Base-by-base conservation (phyloP, 257 asterid genomes). In the Nicotiana attenuata region DNA sequence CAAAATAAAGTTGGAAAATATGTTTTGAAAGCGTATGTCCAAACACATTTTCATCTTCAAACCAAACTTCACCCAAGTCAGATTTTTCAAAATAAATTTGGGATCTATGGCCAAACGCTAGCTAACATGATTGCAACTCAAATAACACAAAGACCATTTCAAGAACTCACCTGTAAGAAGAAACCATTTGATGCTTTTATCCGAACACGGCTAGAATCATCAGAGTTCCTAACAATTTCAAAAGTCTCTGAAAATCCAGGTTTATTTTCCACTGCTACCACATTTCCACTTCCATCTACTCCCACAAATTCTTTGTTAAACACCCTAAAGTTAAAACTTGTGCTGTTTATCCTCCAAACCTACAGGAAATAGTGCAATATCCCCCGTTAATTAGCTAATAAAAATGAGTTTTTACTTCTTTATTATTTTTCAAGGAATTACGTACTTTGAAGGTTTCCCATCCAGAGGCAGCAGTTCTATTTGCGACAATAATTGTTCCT, bases 401-500 rank as follows among this genome's bases (percentile, higher is more conserved):
- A 50, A 10, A 22, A 47, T 5, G 8, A 50, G 2, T 52, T 24
- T 47, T 10, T 41, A 0, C 47, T 41, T 8, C 11, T 7, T 41
- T 7, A 7, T 41, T 41, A 41, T 5, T 1, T 41, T 41, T 38
- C 47, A 41, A 28, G 4, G 14, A 65, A 33, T 2, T 22, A 59
- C 85, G 0, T 88, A 91, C 97, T 5, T 68, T 85, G 75, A 94
- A 92, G 28, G 98, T 91, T 82, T 93, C 98, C 98, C 98, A 94
- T 9, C 91, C 95, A 2, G 97, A 93, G 66, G 97, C 92, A 68
- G 78, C 14, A 22, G 90, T 81, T 85, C 93, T 82, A 73, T 94
- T 94, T 0, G 96, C 97, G 69, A 91, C 96, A 56, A 92, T 45
- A 26, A 85, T 88, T 1, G 83, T 64, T 61, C 98, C 98, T 82